Evolutionary conservation across 2,329 filamentous ascomycete genomes (phyloP).

Genomic region (Aspergillus candidus): DNA sequence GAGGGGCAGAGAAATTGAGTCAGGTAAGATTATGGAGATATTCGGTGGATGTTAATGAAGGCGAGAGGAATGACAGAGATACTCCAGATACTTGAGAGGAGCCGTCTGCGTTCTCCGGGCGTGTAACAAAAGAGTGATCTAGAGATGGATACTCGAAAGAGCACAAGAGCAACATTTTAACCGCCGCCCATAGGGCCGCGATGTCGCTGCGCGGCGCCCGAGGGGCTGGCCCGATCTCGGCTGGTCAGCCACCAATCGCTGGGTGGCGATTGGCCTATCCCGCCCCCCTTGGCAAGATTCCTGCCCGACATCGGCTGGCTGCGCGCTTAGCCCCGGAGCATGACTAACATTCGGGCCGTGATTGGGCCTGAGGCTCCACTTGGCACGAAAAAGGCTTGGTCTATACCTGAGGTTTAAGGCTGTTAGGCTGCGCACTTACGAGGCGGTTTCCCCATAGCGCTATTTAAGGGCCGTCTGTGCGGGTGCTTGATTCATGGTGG

Average conservation of each 20-base stretch:
- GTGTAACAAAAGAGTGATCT: conserved; percentile 3
- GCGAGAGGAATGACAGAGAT: conserved; percentile 4
- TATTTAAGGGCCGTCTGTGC: too few relatives aligned
- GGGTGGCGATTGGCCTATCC: conserved; percentile 20
- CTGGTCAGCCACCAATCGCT: conserved; percentile 29
- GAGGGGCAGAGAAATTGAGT: conserved; percentile 31
- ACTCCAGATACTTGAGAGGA: conserved; percentile 7
- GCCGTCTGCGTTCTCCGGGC: not conserved
- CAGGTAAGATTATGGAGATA: not conserved
- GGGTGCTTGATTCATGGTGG: too few relatives aligned
- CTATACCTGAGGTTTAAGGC: too few relatives aligned
- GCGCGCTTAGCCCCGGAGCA: conserved; percentile 12
- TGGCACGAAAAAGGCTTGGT: not conserved
- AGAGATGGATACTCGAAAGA: conserved; percentile 4
- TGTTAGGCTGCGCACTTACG: too few relatives aligned
- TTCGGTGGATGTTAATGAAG: not conserved
- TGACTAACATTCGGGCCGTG: conserved; percentile 10
- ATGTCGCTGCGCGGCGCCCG: conserved; percentile 29
- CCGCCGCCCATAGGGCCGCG: conserved; percentile 18
- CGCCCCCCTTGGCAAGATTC: not conserved
- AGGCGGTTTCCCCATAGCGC: too few relatives aligned
- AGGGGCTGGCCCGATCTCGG: conserved; percentile 34
- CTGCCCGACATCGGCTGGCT: conserved; percentile 6
- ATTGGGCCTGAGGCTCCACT: conserved; percentile 2
- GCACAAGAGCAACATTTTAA: conserved; percentile 21